phyloP scores from a whole-genome alignment of 1,284 basidiomycete genomes.

The Lentinula novae-zelandiae region DNA sequence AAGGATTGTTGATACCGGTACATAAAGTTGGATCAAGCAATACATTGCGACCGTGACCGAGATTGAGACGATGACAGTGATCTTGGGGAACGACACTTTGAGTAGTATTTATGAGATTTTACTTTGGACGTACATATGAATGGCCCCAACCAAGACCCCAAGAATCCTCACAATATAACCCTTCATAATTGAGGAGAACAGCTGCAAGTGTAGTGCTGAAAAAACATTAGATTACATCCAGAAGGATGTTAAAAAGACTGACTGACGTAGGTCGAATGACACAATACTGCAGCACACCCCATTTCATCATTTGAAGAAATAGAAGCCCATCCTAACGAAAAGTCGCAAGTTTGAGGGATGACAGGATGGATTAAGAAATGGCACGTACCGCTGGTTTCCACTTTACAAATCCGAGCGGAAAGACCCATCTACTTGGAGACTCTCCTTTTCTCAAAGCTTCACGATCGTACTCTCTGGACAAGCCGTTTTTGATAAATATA shows the following conservation, averaged over 20 bases:
- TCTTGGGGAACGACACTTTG: constrained; percentile 31
- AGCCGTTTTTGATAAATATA: constrained; percentile 54
- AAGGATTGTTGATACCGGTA: constrained; percentile 54
- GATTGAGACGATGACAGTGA: constrained; percentile 59
- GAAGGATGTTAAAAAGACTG: constrained; percentile 18
- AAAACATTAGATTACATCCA: neutral
- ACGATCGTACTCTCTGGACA: constrained; percentile 50
- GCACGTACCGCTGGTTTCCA: constrained; percentile 53
- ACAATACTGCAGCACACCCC: constrained; percentile 80
- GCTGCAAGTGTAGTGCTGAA: constrained; percentile 60
- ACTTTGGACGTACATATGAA: constrained; percentile 46
- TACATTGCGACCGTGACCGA: constrained; percentile 83
- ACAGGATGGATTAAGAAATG: neutral
- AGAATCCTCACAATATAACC: constrained; percentile 69
- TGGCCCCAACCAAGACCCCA: constrained; percentile 70
- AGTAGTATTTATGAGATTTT: neutral
- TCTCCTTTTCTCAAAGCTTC: constrained; percentile 40
- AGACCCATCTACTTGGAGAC: constrained; percentile 61
- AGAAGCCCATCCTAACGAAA: constrained; percentile 54
- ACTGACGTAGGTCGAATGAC: constrained; percentile 63
- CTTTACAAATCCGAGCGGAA: constrained; percentile 61
- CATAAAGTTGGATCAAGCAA: constrained; percentile 73
- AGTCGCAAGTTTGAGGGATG: neutral
- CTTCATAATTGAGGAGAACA: constrained; percentile 61
- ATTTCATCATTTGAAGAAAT: constrained; percentile 78